Percentiles rank a stretch among this genome's conserved stretches.
Conservation (phyloP, 2,329 filamentous ascomycete genomes). For the Myriosclerotinia duriaeana region DNA sequence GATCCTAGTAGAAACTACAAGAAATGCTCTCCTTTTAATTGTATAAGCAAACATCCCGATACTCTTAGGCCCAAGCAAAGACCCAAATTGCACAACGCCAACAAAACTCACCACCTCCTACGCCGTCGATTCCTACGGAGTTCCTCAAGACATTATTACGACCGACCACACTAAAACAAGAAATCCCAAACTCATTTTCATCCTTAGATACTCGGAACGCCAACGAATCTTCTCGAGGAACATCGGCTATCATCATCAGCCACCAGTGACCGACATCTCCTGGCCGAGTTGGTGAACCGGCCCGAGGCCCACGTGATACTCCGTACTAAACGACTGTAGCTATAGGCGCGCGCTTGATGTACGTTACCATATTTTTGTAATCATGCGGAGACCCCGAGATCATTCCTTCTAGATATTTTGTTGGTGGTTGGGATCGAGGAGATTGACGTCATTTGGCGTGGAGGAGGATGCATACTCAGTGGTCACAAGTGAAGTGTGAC, state of each 20-base stretch:
- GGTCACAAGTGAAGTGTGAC: neutral
- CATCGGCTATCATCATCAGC: neutral
- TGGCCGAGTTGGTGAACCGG: neutral
- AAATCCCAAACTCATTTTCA: neutral
- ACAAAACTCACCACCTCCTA: no score
- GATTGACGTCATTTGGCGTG: neutral
- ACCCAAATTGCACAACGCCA: neutral
- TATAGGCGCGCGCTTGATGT: constrained; percentile 4
- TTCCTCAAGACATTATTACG: neutral
- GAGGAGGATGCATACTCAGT: neutral
- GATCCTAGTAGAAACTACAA: neutral
- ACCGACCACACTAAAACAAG: neutral
- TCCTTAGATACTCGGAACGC: neutral
- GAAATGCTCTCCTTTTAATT: neutral
- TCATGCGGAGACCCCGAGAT: neutral
- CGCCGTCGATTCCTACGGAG: no score
- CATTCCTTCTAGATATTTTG: neutral
- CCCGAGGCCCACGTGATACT: neutral
- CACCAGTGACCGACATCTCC: neutral
- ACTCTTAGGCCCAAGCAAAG: neutral
- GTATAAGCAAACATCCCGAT: neutral
- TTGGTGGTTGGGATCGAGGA: neutral
- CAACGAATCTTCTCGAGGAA: neutral
- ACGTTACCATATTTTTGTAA: neutral
- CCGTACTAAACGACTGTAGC: no score